Percentiles rank a stretch among this genome's conserved stretches.
These are phyloP conservation scores for Neonectria coccinea DNA, from an alignment of 2,329 filamentous ascomycete genomes.

Conservation along the genomic window DNA sequence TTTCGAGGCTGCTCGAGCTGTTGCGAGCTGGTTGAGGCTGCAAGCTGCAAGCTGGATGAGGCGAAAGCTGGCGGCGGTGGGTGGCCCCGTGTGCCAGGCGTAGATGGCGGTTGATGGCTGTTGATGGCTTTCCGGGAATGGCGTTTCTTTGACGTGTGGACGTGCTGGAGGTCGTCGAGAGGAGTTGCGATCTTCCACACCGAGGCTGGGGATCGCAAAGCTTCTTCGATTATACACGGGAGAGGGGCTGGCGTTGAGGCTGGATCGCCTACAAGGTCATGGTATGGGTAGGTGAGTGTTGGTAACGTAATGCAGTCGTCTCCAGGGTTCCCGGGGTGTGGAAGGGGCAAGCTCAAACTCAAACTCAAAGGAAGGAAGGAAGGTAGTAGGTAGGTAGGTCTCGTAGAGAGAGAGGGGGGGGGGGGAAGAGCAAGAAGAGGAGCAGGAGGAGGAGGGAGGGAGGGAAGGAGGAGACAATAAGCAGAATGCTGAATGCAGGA, in stretches of 20 bases:
- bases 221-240: constrained; percentile 29
- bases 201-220: constrained; percentile 23
- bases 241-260: constrained; percentile 11
- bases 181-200: constrained; percentile 26
- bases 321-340: constrained; percentile 17
- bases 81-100: constrained; percentile 17
- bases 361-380: constrained; percentile 27
- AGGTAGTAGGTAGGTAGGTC: constrained; percentile 13
- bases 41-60: not conserved
- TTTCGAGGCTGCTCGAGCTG: not conserved
- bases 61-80: constrained; percentile 19
- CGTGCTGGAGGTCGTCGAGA: constrained; percentile 23
- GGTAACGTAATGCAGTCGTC: constrained; percentile 9
- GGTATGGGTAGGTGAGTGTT: not conserved
- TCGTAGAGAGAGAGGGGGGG: constrained; percentile 17
- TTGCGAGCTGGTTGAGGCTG: no score
- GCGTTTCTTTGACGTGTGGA: constrained; percentile 19
- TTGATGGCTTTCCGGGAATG: constrained; percentile 27
- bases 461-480: not conserved
- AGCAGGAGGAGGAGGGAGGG: constrained; percentile 27
- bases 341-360: constrained; percentile 33
- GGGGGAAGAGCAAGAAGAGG: constrained; percentile 26
- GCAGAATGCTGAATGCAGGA: constrained; percentile 5
- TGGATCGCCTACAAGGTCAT: constrained; percentile 16
- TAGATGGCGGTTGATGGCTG: constrained; percentile 22